These are phyloP conservation scores for Ascosphaera apis DNA, from an alignment of 2,329 filamentous ascomycete species.

Conservation along the genomic window DNA sequence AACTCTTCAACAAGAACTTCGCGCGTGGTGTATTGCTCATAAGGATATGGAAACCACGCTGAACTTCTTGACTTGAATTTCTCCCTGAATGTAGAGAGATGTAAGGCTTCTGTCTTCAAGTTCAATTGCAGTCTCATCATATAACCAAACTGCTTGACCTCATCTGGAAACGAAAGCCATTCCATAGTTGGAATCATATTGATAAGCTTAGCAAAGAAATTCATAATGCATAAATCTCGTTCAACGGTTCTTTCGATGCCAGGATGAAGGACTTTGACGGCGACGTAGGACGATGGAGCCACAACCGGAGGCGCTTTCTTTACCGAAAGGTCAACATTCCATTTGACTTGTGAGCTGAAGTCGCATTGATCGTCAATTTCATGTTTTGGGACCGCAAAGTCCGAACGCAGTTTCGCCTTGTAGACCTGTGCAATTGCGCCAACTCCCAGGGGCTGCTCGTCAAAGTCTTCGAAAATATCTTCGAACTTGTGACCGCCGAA, in stretches of 20 bases:
- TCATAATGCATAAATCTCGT: constrained; percentile 87
- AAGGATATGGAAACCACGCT: constrained; percentile 92
- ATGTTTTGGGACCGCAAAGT: constrained; percentile 39
- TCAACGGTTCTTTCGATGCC: constrained; percentile 71
- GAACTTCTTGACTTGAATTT: constrained; percentile 79
- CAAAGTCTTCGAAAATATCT: constrained; percentile 90
- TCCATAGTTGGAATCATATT: constrained; percentile 84
- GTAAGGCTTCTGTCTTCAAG: constrained; percentile 79
- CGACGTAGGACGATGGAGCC: constrained; percentile 65
- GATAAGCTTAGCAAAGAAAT: constrained; percentile 62
- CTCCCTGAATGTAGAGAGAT: constrained; percentile 62
- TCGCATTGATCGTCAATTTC: constrained; percentile 30
- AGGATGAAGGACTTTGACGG: constrained; percentile 87
- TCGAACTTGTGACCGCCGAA: constrained; percentile 63
- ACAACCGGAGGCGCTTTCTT: constrained; percentile 71
- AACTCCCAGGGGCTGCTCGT: constrained; percentile 71
- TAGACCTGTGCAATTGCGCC: constrained; percentile 97
- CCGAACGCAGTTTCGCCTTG: constrained; percentile 71
- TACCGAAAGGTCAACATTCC: constrained; percentile 63
- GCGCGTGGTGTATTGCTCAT: constrained; percentile 75
- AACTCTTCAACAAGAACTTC: constrained; percentile 90
- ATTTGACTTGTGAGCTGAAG: constrained; percentile 45
- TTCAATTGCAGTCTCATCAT: constrained; percentile 99
- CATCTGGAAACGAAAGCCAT: constrained; percentile 89
- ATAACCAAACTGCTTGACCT: constrained; percentile 79